A percentile compares a stretch with the other conserved stretches of the same genome.
Conservation (phyloP, 2,329 filamentous ascomycete species). For the Penicillium sp. region DNA sequence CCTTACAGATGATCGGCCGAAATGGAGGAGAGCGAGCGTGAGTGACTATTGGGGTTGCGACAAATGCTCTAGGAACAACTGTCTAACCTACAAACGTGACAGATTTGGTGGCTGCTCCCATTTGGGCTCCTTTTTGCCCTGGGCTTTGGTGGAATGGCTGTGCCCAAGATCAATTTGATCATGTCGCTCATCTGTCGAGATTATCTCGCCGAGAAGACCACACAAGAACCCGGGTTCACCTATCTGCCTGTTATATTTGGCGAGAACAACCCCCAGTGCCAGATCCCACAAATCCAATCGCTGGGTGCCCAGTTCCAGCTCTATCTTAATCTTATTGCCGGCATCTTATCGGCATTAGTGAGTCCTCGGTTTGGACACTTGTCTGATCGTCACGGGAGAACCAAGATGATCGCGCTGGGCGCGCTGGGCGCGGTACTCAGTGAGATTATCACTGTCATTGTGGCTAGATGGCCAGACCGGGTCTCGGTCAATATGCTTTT, state of each 20-base stretch:
- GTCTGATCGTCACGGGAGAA: constrained; percentile 83
- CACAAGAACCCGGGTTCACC: constrained; percentile 57
- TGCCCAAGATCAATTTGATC: constrained; percentile 85
- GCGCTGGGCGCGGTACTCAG: constrained; percentile 70
- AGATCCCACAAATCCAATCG: constrained; percentile 72
- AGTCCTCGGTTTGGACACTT: constrained; percentile 80
- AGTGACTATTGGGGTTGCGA: constrained; percentile 18
- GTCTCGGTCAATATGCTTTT: constrained; percentile 78
- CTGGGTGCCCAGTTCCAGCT: constrained; percentile 76
- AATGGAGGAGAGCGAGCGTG: constrained; percentile 54
- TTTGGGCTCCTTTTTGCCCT: constrained; percentile 79
- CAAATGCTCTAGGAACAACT: neutral
- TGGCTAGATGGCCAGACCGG: constrained; percentile 69
- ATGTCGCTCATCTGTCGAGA: constrained; percentile 77
- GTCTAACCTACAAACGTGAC: constrained; percentile 9
- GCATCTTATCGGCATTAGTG: constrained; percentile 73
- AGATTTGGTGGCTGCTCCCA: constrained; percentile 80
- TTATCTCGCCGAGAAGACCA: constrained; percentile 69
- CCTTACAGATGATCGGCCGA: constrained; percentile 28
- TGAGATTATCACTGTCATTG: constrained; percentile 75
- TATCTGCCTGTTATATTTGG: constrained; percentile 66
- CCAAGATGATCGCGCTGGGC: constrained; percentile 68
- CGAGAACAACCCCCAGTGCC: constrained; percentile 74
- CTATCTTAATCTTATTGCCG: constrained; percentile 69
- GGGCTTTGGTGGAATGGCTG: constrained; percentile 79